Base-by-base conservation (phyloP, 2,329 filamentous ascomycete genomes). In the Neofusicoccum cordaticola region DNA sequence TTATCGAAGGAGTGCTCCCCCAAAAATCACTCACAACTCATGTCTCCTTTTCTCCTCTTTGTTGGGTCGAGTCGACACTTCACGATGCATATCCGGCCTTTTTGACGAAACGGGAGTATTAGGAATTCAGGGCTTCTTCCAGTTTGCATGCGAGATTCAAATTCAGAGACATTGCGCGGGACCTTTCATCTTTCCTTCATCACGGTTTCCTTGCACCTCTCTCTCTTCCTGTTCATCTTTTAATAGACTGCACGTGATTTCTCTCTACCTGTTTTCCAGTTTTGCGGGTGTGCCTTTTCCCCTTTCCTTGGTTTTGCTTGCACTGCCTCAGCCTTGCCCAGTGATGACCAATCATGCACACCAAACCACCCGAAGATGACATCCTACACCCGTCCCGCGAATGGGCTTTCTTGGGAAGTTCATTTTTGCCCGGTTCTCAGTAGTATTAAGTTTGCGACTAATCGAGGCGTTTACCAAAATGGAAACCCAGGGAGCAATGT, bases 71-170 rank as follows among this genome's bases (percentile, higher is more conserved):
- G 42, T 57, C 51, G 50, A 53, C 51, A 47, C 62, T 69, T 67
- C 65, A 69, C 65, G 66, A 69, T 71, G 71, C 71, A 72, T 72
- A 71, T 71, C 64, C 66, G 68, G 69, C 68, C 70, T 68, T 67
- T 68, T 64, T 60, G 68, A 67, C 65, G 68, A 52, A 64, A 64
- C 42, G 52, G 62, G 62, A 64, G 62, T 64, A 64, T 64, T 57
- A 56, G 62, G 62, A 47, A 57, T 64, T 64, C 62, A 53, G 62
- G 51, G 56, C 56, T 57, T 63, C 61, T 64, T 64, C 62, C 62
- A 64, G 62, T 64, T 64, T 64, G 62, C 62, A 58, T 64, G 62
- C 62, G 52, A 64, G 52, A 58, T 64, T 64, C 62, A 64, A 64
- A 64, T 60, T 64, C 44, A 64, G 50, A 64, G 35, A 58, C 50